Conservation (phyloP, 2,329 filamentous ascomycete genomes). For the Fusarium dimerum region DNA sequence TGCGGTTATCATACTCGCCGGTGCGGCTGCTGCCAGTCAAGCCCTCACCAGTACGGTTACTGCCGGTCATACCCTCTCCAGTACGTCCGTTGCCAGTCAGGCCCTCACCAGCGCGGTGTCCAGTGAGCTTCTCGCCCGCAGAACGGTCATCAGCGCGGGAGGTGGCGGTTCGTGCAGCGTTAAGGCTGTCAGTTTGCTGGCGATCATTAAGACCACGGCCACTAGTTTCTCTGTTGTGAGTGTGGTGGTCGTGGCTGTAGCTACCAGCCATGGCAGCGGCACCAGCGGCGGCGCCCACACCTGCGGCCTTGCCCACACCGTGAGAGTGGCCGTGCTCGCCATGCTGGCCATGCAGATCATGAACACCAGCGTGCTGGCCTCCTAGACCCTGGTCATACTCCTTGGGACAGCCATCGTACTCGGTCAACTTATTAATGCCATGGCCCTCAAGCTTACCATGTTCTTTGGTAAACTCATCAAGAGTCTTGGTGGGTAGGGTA, state of each 20-base stretch:
- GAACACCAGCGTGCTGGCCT: constrained; percentile 10
- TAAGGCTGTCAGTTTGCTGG: background rate
- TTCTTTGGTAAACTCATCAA: constrained; percentile 59
- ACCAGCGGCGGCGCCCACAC: constrained; percentile 11
- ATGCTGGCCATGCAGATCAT: constrained; percentile 16
- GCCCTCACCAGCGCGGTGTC: background rate
- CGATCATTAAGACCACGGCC: constrained; percentile 16
- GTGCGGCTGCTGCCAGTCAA: background rate
- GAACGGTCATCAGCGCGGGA: background rate
- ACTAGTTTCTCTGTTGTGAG: constrained; percentile 10
- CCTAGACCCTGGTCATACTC: constrained; percentile 11
- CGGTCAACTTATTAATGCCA: constrained; percentile 54
- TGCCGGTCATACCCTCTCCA: background rate
- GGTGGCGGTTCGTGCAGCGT: background rate
- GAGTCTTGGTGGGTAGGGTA: constrained; percentile 62
- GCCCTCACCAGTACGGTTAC: background rate
- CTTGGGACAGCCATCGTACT: constrained; percentile 63
- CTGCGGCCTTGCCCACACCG: background rate
- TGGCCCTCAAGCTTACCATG: constrained; percentile 52
- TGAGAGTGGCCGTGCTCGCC: constrained; percentile 15
- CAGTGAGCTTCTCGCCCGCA: background rate
- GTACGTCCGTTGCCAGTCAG: background rate
- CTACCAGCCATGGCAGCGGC: constrained; percentile 8
- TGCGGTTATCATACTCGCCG: background rate
- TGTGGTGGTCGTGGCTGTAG: constrained; percentile 13